Conservation (phyloP, 1,139 yeast species). For the Kodamaea alishanica region DNA sequence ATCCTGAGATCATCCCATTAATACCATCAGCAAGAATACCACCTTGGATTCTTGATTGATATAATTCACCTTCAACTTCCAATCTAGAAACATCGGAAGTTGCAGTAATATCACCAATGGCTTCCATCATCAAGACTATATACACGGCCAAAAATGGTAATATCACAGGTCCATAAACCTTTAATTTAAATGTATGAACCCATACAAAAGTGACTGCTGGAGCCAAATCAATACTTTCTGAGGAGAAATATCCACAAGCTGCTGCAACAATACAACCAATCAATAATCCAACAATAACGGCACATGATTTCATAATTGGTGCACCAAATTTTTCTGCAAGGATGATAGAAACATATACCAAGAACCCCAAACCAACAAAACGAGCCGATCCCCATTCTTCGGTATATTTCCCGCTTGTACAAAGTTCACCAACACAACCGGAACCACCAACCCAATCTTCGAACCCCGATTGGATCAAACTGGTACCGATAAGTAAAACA, state of each 20-base stretch:
- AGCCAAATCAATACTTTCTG: constrained; percentile 53
- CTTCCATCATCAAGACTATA: constrained; percentile 80
- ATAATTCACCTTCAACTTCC: constrained; percentile 73
- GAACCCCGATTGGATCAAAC: constrained; percentile 66
- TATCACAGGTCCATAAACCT: constrained; percentile 78
- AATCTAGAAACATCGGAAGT: constrained; percentile 85
- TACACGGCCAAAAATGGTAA: constrained; percentile 81
- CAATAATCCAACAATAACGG: constrained; percentile 77
- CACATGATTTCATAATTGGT: constrained; percentile 93
- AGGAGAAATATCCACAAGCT: constrained; percentile 77
- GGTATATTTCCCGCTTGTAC: constrained; percentile 48
- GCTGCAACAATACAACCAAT: constrained; percentile 92
- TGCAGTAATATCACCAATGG: constrained; percentile 91
- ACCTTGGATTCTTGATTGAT: constrained; percentile 86
- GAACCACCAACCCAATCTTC: constrained; percentile 87
- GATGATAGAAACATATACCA: constrained; percentile 70
- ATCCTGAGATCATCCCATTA: constrained; percentile 68
- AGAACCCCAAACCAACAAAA: constrained; percentile 81
- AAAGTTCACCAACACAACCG: constrained; percentile 50
- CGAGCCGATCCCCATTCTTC: constrained; percentile 82
- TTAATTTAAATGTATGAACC: constrained; percentile 77
- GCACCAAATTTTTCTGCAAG: constrained; percentile 83
- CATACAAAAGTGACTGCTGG: constrained; percentile 84
- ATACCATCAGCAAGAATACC: constrained; percentile 82
- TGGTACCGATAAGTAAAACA: constrained; percentile 74